Evolutionary conservation across 2,329 filamentous ascomycete species (phyloP).

Genomic region (Aspergillus sp.): DNA sequence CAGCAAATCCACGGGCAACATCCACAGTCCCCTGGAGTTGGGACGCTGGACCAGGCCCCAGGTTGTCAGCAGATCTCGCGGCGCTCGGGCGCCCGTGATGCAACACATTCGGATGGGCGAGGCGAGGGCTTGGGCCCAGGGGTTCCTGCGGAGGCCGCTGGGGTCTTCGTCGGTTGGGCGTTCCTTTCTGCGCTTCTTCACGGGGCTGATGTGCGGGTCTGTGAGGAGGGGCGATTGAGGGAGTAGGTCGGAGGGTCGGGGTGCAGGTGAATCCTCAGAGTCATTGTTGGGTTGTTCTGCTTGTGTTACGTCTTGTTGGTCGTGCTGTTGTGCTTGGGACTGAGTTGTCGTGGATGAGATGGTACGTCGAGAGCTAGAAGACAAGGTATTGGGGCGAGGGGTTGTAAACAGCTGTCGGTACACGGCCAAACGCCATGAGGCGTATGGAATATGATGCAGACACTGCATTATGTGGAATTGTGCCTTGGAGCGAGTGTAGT

Average conservation of each 20-base stretch:
- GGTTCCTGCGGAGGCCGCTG: slow-evolving; percentile 35
- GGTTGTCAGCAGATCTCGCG: slow-evolving; percentile 32
- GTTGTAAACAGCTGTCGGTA: slow-evolving; percentile 24
- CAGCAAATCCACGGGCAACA: slow-evolving; percentile 35
- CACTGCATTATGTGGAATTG: slow-evolving; percentile 25
- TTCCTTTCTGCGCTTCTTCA: slow-evolving; percentile 25
- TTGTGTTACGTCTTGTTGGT: background rate
- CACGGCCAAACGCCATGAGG: slow-evolving; percentile 32
- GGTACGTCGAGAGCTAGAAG: slow-evolving; percentile 5
- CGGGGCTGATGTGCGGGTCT: slow-evolving; percentile 15
- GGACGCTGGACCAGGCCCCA: slow-evolving; percentile 37
- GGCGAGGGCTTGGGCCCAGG: slow-evolving; percentile 42
- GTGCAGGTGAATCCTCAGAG: background rate
- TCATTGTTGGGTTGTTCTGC: background rate
- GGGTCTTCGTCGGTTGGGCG: slow-evolving; percentile 25
- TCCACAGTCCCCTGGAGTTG: slow-evolving; percentile 24
- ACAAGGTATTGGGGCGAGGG: background rate
- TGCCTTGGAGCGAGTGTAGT: background rate
- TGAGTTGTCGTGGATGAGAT: slow-evolving; percentile 11
- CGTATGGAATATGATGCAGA: slow-evolving; percentile 26
- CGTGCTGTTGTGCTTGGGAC: slow-evolving; percentile 1
- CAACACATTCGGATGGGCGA: slow-evolving; percentile 37
- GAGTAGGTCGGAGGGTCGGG: slow-evolving; percentile 31
- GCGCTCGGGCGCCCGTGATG: slow-evolving; percentile 33
- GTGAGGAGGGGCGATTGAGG: slow-evolving; percentile 38